Conservation (phyloP, 768 basidiomycete genomes). For the Lactarius hatsudake region DNA sequence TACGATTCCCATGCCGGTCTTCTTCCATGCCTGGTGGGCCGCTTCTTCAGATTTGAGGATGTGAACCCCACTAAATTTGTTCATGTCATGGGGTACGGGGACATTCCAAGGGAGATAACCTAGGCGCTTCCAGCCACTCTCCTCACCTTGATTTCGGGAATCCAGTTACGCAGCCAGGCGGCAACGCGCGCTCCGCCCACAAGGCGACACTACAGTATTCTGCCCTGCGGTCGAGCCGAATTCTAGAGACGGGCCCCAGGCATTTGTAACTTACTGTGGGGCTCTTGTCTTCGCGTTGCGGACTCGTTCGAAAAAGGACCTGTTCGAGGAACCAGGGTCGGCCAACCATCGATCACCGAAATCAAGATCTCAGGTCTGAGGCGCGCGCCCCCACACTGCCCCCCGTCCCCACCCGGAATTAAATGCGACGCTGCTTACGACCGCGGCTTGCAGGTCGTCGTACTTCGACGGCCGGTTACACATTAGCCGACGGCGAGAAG, state of each 20-base stretch:
- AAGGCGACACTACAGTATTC: background rate
- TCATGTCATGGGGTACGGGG: slow-evolving; percentile 6
- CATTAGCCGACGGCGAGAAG: slow-evolving; percentile 4
- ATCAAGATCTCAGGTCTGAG: slow-evolving; percentile 10
- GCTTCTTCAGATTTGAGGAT: slow-evolving; percentile 3
- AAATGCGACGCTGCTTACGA: background rate
- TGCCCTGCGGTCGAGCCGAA: background rate
- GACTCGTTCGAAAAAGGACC: background rate
- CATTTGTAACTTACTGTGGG: background rate
- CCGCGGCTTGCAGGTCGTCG: background rate
- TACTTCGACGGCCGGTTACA: background rate
- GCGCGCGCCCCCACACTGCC: background rate
- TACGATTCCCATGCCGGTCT: slow-evolving; percentile 1
- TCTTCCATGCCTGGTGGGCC: slow-evolving; percentile 4
- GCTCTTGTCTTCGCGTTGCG: background rate
- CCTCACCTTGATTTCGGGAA: background rate
- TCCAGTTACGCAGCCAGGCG: background rate
- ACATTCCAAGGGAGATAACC: slow-evolving; percentile 1
- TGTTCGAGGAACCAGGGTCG: slow-evolving; percentile 15
- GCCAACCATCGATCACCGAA: slow-evolving; percentile 3
- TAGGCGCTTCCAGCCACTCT: background rate
- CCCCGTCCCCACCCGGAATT: background rate
- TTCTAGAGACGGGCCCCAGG: slow-evolving; percentile 4
- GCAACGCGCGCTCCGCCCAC: background rate
- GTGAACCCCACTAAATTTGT: slow-evolving; percentile 4